Evolutionary conservation across 2,329 filamentous ascomycete genomes (phyloP).

Genomic region (Aureobasidium sp.): DNA sequence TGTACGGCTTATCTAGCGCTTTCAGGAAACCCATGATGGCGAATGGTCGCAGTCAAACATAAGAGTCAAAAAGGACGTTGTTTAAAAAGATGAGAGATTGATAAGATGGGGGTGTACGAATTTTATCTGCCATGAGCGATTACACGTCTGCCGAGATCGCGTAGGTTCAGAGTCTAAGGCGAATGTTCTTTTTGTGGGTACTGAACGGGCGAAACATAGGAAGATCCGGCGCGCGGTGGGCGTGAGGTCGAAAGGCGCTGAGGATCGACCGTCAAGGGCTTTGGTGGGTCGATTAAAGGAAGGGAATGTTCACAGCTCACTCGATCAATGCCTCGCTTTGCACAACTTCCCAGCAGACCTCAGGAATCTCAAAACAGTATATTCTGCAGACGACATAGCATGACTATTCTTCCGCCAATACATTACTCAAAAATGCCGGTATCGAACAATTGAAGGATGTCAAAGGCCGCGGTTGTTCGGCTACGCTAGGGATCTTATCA

Average conservation of each 20-base stretch:
- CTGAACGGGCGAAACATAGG: not conserved
- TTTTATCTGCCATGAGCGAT: not conserved
- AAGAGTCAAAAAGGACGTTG: not conserved
- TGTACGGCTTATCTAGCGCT: constrained; percentile 1
- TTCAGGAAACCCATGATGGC: constrained; percentile 10
- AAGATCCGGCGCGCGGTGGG: not conserved
- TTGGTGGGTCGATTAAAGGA: not conserved
- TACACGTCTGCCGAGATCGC: not conserved
- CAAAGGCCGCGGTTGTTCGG: not conserved
- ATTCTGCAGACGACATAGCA: not conserved
- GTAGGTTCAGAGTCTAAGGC: not conserved
- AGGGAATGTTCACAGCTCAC: not conserved
- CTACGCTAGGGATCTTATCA: not conserved
- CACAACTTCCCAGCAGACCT: not conserved
- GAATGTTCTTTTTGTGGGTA: not conserved
- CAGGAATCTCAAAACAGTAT: not conserved
- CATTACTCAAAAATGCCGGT: no score
- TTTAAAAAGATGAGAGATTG: not conserved
- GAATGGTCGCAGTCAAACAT: not conserved
- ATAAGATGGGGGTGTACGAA: constrained; percentile 1
- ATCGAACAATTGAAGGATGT: not conserved
- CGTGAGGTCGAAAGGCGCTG: not conserved
- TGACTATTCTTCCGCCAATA: no score
- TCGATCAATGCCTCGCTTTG: not conserved
- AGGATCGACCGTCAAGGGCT: not conserved